Evolutionary conservation across 768 basidiomycete species (phyloP).

Genomic region (Suillus spraguei): DNA sequence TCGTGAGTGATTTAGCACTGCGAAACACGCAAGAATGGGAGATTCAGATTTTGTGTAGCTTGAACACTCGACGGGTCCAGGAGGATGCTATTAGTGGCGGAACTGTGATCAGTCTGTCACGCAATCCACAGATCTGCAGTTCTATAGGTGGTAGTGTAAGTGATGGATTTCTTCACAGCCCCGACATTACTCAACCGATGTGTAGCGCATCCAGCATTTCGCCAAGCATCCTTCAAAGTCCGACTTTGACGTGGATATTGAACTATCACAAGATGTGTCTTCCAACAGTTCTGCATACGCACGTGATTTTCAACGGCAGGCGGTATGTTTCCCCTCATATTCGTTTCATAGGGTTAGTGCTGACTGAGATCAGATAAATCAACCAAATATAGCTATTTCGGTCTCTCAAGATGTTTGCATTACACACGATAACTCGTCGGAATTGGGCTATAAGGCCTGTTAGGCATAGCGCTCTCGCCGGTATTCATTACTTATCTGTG

Average conservation of each 20-base stretch:
- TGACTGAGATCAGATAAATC: background rate
- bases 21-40: no score
- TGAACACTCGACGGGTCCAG: conserved; percentile 3
- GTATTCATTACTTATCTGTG: background rate
- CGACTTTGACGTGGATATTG: background rate
- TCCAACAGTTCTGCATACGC: background rate
- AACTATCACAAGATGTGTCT: background rate
- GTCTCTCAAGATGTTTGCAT: background rate
- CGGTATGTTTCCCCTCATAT: background rate
- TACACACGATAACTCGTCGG: background rate
- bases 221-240: background rate
- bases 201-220: background rate
- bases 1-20: background rate
- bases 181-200: background rate
- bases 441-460: background rate
- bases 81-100: background rate
- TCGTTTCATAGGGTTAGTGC: background rate
- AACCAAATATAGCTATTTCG: background rate
- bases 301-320: background rate
- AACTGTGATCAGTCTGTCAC: background rate
- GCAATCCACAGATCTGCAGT: background rate
- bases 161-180: background rate
- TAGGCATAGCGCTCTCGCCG: no score
- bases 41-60: background rate
- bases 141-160: background rate